Base-by-base conservation (phyloP, 2,329 filamentous ascomycete species). In the Nemania abortiva region DNA sequence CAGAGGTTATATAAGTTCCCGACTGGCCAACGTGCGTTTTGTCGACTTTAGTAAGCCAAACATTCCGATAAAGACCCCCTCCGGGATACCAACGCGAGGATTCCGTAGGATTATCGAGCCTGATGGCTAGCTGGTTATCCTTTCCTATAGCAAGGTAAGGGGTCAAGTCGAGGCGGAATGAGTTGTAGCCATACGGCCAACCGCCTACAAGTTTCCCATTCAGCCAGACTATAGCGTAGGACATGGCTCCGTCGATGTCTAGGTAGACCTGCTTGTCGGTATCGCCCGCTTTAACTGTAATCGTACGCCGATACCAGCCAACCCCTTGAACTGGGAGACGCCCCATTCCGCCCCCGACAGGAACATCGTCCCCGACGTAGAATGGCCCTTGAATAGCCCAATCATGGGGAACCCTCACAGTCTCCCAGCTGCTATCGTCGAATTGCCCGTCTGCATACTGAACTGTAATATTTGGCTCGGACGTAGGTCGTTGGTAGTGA, bases 31-130 rank as follows among this genome's bases (percentile, higher is more conserved):
- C 81, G 63, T 87, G 86, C 0, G 79, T 77, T 2, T 81, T 74
- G 42, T 82, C 76, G n/a, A 83, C 82, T 66, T 84, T 87, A 24
- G 82, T 81, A 20, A 88, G 79, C 86, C 85, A 88, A 2, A 88
- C 79, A 63, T 87, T 87, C 1, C 85, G 82, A 72, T 87, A 88
- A 10, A 88, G 77, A 1, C 85, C 86, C 9, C 78, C 85, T 18
- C 86, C 85, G 5, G 85, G 85, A 68, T 87, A 88, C 84, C 84
- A 88, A 1, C 86, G 81, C 2, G 85, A 84, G 3, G 81, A 84
- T 11, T 84, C 79, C 0, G 81, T 57, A 0, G 82, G 79, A 67
- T 87, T 86, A 60, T 88, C 85, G 3, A 87, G 71, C 0, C 86
- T 82, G 37, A 88, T 85, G 1, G 85, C 85, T 0, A 87, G 74